Conservation (phyloP, 1,139 yeast genomes). For the Wickerhamomyces sp. region DNA sequence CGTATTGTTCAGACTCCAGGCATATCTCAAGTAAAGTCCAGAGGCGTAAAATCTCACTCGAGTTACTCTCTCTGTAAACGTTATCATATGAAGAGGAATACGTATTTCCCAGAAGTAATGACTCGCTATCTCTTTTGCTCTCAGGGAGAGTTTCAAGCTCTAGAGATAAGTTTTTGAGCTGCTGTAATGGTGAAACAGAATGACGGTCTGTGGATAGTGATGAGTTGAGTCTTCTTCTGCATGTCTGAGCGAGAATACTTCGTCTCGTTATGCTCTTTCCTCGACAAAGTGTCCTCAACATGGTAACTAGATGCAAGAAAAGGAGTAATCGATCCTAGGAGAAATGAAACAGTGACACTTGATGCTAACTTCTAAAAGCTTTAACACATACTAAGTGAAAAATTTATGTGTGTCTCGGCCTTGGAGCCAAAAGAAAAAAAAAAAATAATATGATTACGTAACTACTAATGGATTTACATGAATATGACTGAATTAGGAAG, state of each 20-base stretch:
- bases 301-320: too few species aligned
- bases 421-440: too few species aligned
- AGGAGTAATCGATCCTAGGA: too few species aligned
- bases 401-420: too few species aligned
- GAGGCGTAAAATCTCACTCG: conserved; percentile 57
- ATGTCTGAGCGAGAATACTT: too few species aligned
- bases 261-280: background rate
- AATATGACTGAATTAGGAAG: too few species aligned
- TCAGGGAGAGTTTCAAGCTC: conserved; percentile 5
- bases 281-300: conserved; percentile 3
- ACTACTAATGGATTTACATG: too few species aligned
- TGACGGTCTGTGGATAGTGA: conserved; percentile 5
- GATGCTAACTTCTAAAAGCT: too few species aligned
- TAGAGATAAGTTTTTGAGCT: conserved; percentile 10
- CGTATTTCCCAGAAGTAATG: conserved; percentile 10
- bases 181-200: conserved; percentile 10
- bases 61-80: conserved; percentile 33
- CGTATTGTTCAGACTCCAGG: conserved; percentile 58
- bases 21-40: conserved; percentile 83
- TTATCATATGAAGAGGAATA: conserved; percentile 28
- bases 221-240: conserved; percentile 5
- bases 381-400: too few species aligned
- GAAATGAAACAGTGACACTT: too few species aligned
- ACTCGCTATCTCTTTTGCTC: background rate
- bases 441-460: too few species aligned